Evolutionary conservation across 768 basidiomycete genomes (phyloP), one percentile per base, ranked within the genome.

Genomic region (Suillus discolor): DNA sequence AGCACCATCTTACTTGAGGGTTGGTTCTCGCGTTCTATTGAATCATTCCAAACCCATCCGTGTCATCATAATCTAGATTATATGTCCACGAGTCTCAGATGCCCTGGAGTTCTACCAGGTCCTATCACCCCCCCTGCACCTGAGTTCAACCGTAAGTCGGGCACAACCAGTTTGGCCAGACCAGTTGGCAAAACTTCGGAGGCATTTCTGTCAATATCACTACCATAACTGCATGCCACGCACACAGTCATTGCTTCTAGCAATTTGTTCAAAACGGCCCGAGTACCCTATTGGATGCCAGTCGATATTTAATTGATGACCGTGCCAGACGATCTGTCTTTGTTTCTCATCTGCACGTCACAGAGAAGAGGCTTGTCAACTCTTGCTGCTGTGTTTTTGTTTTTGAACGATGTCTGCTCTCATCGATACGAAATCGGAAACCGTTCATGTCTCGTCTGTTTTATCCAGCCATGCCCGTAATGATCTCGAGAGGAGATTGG

Each of bases 401-500:
- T 20, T 20, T 34, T 34, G 28, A 36, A 36, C 36, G 20, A 55
- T 55, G 54, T 34, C 34, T 55, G 6, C 54, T 55, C 20, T 55
- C 54, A 36, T 20, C 34, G 12, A 36, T 36, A 34, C 6, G 34
- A 55, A 13, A 36, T 36, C 20, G 9, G 53, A 54, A 31, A 20
- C 18, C 1, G 20, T 6, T 13, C 11, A 55, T 36, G 20, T 6
- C 20, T 12, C 18, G 28, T 20, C 53, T 31, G 31, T 9, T 20
- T 6, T 34, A 54, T 11, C 53, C 11, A 34, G 31, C 1, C 18
- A 31, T 54, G 2, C 53, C 11, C 53, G 18, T 54, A 18, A 20
- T 34, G 18, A 12, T 54, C 53, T 34, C 31, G 62, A 63, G 38
- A 63, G 28, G 36, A 63, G 36, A 38, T 51, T 63, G 18, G 25